These are phyloP conservation scores for Coemansia sp. DNA, from an alignment of 192 early-diverging fungal species.

Conservation along the genomic window DNA sequence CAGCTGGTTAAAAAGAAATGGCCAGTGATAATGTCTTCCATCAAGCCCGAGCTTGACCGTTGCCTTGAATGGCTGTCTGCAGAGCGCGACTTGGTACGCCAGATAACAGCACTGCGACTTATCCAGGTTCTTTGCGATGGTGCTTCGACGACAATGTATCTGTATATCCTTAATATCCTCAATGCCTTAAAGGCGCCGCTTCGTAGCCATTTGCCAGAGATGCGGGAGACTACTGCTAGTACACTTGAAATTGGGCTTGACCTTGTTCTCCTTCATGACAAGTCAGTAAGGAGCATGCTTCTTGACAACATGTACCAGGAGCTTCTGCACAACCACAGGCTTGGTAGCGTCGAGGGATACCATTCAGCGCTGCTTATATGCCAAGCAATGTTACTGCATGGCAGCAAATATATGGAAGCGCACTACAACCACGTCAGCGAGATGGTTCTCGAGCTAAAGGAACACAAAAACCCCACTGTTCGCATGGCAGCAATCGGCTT, in stretches of 20 bases:
- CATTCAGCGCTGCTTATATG: constrained; percentile 83
- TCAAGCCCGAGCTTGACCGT: constrained; percentile 21
- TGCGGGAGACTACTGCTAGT: constrained; percentile 81
- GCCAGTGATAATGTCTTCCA: constrained; percentile 12
- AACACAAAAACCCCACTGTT: constrained; percentile 74
- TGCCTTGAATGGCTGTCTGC: constrained; percentile 30
- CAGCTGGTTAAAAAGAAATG: constrained; percentile 17
- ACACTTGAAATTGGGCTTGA: constrained; percentile 74
- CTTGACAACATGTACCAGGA: constrained; percentile 82
- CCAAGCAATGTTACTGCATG: constrained; percentile 75
- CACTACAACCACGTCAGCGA: constrained; percentile 74
- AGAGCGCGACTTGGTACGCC: constrained; percentile 17
- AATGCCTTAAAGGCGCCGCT: constrained; percentile 83
- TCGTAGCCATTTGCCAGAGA: constrained; percentile 71
- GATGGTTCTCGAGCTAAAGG: constrained; percentile 70
- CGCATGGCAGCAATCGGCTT: constrained; percentile 76
- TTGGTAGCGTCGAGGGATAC: constrained; percentile 70
- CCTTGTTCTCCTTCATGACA: constrained; percentile 82
- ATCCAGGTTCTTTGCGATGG: constrained; percentile 22
- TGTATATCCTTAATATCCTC: constrained; percentile 79
- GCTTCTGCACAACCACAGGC: constrained; percentile 66
- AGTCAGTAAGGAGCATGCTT: constrained; percentile 60
- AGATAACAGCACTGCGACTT: constrained; percentile 26
- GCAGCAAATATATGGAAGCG: constrained; percentile 79
- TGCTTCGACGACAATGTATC: constrained; percentile 74